A percentile compares a stretch with the other conserved stretches of the same genome.
phyloP scores from a whole-genome alignment of 1,284 basidiomycete genomes.

The Boletus semigastroideus region DNA sequence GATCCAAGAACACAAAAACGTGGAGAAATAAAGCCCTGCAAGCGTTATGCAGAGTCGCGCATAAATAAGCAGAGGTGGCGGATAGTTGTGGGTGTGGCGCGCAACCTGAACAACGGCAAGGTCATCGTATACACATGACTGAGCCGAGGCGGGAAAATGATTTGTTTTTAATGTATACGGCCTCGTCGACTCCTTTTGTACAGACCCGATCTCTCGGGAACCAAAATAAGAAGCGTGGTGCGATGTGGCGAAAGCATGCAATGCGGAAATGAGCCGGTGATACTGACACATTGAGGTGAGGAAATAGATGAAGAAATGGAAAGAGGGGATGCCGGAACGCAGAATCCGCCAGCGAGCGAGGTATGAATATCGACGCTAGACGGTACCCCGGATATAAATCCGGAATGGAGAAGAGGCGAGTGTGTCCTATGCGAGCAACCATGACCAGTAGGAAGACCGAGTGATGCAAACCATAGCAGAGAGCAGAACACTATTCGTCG shows the following conservation, averaged over 20 bases:
- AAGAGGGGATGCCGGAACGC: conserved; percentile 24
- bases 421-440: conserved; percentile 46
- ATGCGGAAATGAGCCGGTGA: conserved; percentile 37
- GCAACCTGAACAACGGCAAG: conserved; percentile 26
- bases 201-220: conserved; percentile 32
- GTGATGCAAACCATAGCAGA: conserved; percentile 30
- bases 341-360: conserved; percentile 36
- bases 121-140: conserved; percentile 38
- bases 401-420: conserved; percentile 24
- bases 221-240: conserved; percentile 39
- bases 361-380: conserved; percentile 48
- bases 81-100: conserved; percentile 26
- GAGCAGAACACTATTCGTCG: conserved; percentile 36
- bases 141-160: conserved; percentile 17
- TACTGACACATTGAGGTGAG: conserved; percentile 44
- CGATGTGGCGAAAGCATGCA: conserved; percentile 45
- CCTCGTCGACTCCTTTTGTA: conserved; percentile 36
- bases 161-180: conserved; percentile 32
- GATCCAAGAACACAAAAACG: conserved; percentile 45
- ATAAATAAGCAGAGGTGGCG: conserved; percentile 44
- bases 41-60: conserved; percentile 31
- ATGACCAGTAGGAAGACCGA: conserved; percentile 32
- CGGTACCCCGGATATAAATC: conserved; percentile 34
- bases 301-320: conserved; percentile 25
- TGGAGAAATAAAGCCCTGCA: conserved; percentile 35